Percentiles rank a stretch among this genome's conserved stretches.
Conservation (phyloP, 768 basidiomycete species). For the Serendipita sp. region DNA sequence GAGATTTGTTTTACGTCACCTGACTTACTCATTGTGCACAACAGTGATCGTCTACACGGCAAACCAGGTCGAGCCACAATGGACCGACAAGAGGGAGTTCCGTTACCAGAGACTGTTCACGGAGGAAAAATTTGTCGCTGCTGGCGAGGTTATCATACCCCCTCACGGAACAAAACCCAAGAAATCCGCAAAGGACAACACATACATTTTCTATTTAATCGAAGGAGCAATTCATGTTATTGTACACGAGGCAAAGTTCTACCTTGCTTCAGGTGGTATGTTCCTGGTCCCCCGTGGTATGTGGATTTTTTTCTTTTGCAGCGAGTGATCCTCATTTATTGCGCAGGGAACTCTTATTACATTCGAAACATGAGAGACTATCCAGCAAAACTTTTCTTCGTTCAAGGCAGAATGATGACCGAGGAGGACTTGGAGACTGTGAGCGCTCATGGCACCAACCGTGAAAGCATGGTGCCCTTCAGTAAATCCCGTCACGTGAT, state of each 20-base stretch:
- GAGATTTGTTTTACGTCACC: neutral
- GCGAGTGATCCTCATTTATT: neutral
- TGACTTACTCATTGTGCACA: constrained; percentile 5
- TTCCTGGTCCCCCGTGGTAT: constrained; percentile 82
- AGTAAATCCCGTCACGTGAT: too few relatives aligned
- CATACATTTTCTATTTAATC: constrained; percentile 60
- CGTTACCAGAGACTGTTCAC: constrained; percentile 82
- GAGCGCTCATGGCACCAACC: neutral
- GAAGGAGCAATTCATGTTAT: constrained; percentile 80
- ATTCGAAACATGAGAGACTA: constrained; percentile 76
- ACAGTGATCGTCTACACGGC: constrained; percentile 68
- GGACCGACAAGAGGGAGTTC: constrained; percentile 52
- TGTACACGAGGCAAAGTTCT: constrained; percentile 61
- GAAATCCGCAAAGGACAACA: constrained; percentile 86
- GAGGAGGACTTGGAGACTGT: constrained; percentile 14
- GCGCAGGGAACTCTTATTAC: constrained; percentile 70
- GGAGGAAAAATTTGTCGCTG: constrained; percentile 81
- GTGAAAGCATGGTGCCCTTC: too few relatives aligned
- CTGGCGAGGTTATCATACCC: constrained; percentile 74
- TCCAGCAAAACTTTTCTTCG: constrained; percentile 76
- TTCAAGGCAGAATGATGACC: constrained; percentile 50
- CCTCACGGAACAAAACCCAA: constrained; percentile 64
- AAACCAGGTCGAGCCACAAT: constrained; percentile 44
- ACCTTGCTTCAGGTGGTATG: constrained; percentile 68
- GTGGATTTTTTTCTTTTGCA: constrained; percentile 11